These are phyloP conservation scores for Musa balbisiana DNA, from an alignment of 202 grass and related monocot genomes.

Conservation along the genomic window DNA sequence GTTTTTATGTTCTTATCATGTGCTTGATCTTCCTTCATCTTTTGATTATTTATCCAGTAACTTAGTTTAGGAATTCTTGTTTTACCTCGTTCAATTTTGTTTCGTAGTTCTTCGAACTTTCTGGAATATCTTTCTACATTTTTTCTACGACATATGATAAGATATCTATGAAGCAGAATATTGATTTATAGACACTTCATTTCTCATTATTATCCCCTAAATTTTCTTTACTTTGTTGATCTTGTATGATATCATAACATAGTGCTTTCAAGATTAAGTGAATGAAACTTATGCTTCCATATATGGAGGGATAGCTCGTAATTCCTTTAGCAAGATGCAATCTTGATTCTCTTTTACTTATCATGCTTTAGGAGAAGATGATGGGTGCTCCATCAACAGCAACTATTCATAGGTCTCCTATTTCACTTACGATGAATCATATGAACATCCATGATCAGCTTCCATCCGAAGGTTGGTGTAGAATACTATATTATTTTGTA, in stretches of 20 bases:
- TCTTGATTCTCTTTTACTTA: conserved; percentile 18
- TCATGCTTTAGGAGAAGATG: conserved; percentile 58
- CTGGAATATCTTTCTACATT: not conserved
- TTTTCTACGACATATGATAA: too few species aligned
- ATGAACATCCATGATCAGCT: conserved; percentile 45
- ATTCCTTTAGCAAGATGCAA: conserved; percentile 4
- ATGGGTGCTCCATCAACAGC: conserved; percentile 24
- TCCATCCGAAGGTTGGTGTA: conserved; percentile 46
- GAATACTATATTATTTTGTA: not conserved
- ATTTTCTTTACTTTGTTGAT: not conserved
- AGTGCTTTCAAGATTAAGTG: not conserved
- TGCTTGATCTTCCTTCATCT: not conserved
- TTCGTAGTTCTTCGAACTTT: not conserved
- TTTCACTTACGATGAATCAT: conserved; percentile 58
- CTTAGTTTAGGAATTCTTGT: not conserved
- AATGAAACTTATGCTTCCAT: not conserved
- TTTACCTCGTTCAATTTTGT: not conserved
- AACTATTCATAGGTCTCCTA: conserved; percentile 52
- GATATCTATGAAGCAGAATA: not conserved
- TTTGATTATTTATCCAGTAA: not conserved
- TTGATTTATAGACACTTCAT: not conserved
- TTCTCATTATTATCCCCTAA: not conserved
- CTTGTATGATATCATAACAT: not conserved
- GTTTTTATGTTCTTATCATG: conserved; percentile 11
- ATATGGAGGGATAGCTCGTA: not conserved